Conservation (phyloP, 169 alveolate species). For the Plasmodium cynomolgi region DNA sequence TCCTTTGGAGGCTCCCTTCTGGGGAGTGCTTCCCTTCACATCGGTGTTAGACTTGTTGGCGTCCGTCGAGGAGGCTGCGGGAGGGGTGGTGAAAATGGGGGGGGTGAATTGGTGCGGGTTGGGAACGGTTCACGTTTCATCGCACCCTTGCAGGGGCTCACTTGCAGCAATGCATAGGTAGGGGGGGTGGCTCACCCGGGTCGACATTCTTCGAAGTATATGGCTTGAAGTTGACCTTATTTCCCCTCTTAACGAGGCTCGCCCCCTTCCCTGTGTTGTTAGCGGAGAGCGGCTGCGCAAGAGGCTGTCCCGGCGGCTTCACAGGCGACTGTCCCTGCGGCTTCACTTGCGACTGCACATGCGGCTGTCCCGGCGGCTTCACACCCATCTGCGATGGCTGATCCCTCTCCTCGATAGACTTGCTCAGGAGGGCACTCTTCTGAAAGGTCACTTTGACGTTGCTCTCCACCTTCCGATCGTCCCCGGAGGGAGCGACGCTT, state of each 20-base stretch:
- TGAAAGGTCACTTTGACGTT: neutral
- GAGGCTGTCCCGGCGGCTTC: neutral
- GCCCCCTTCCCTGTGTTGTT: neutral
- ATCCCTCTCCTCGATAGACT: neutral
- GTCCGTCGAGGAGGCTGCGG: neutral
- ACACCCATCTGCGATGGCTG: neutral
- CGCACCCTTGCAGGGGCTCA: neutral
- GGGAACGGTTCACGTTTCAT: neutral
- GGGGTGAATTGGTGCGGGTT: neutral
- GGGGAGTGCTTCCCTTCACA: neutral
- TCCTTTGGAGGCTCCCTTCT: neutral
- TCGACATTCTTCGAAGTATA: slow-evolving; percentile 16
- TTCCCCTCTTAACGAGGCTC: neutral
- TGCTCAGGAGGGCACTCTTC: neutral
- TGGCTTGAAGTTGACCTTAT: slow-evolving; percentile 46
- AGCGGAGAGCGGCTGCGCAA: neutral
- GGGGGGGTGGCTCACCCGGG: neutral
- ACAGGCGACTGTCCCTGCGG: neutral
- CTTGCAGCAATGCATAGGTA: neutral
- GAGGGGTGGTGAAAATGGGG: neutral
- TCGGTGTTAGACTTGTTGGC: neutral
- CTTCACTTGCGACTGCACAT: neutral
- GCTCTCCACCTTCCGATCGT: neutral
- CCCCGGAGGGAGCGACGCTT: neutral
- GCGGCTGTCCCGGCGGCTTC: neutral